These are phyloP conservation scores for Acrasis kona DNA, from an alignment of 78 protist species.

Conservation along the genomic window DNA sequence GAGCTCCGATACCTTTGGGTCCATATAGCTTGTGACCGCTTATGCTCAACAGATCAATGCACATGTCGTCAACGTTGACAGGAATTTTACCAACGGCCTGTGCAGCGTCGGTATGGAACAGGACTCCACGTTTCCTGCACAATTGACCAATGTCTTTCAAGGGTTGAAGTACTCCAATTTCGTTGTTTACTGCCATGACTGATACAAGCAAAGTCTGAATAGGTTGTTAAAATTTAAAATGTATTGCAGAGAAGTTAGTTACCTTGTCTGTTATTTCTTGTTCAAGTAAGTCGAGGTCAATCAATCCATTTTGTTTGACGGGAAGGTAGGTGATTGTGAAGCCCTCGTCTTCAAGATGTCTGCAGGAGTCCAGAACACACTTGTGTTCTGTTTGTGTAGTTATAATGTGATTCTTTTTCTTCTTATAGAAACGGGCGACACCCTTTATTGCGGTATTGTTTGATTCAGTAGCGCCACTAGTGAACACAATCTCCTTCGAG, in stretches of 20 bases:
- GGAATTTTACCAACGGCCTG: conserved; percentile 96
- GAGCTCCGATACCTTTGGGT: conserved; percentile 95
- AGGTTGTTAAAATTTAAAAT: background rate
- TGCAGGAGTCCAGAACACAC: conserved; percentile 94
- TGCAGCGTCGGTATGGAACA: conserved; percentile 94
- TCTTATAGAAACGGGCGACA: conserved; percentile 71
- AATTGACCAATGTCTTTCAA: conserved; percentile 81
- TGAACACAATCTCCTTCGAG: conserved; percentile 89
- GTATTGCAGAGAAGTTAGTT: no score
- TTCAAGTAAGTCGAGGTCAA: conserved; percentile 52
- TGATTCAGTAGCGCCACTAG: conserved; percentile 97
- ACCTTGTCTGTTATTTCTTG: conserved; percentile 44
- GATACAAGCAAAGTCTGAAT: conserved; percentile 82
- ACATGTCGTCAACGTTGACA: conserved; percentile 79
- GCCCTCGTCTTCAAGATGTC: conserved; percentile 83
- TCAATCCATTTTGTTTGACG: conserved; percentile 69
- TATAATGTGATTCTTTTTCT: conserved; percentile 81
- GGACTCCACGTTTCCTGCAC: conserved; percentile 49
- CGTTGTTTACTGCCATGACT: conserved; percentile 96
- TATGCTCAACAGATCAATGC: conserved; percentile 80
- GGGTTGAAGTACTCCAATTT: conserved; percentile 94
- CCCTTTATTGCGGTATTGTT: conserved; percentile 96
- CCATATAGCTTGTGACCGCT: conserved; percentile 94
- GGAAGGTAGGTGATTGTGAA: conserved; percentile 72
- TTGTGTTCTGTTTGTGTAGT: conserved; percentile 90